Percentiles rank a stretch among this genome's conserved stretches.
phyloP scores from a whole-genome alignment of 2,329 filamentous ascomycete species.

The Scedosporium minutisporum region DNA sequence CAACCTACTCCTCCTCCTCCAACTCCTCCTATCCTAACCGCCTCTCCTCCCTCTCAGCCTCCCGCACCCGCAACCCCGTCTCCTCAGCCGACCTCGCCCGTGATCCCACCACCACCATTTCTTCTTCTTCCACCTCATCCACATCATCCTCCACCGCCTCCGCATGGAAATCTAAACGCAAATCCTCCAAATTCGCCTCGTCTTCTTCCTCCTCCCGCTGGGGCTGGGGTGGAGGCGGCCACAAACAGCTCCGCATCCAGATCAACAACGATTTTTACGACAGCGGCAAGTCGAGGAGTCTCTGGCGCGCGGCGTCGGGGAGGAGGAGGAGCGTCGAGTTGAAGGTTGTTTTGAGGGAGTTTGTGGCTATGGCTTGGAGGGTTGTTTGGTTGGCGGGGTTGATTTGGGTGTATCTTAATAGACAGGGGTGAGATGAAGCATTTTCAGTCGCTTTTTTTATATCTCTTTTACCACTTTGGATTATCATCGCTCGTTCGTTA shows the following conservation, averaged over 20 bases:
- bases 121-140: background rate
- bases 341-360: slow-evolving; percentile 45
- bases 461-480: background rate
- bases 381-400: slow-evolving; percentile 53
- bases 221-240: slow-evolving; percentile 21
- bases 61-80: slow-evolving; percentile 12
- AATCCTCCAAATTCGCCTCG: background rate
- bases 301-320: slow-evolving; percentile 18
- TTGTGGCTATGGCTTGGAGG: slow-evolving; percentile 50
- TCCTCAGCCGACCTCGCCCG: slow-evolving; percentile 13
- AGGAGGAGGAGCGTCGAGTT: slow-evolving; percentile 25
- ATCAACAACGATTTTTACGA: slow-evolving; percentile 41
- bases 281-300: slow-evolving; percentile 24
- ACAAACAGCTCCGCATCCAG: slow-evolving; percentile 39
- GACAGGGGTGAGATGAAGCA: slow-evolving; percentile 39
- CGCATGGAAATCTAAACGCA: slow-evolving; percentile 17
- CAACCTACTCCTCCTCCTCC: slow-evolving; percentile 16
- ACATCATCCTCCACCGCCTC: slow-evolving; percentile 4
- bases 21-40: slow-evolving; percentile 21
- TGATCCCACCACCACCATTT: background rate
- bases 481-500: background rate
- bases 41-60: slow-evolving; percentile 12
- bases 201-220: background rate
- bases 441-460: background rate
- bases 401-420: slow-evolving; percentile 60